A percentile compares a stretch with the other conserved stretches of the same genome.
Conservation (phyloP, 345 rosid genomes). For the Populus ilicifolia region DNA sequence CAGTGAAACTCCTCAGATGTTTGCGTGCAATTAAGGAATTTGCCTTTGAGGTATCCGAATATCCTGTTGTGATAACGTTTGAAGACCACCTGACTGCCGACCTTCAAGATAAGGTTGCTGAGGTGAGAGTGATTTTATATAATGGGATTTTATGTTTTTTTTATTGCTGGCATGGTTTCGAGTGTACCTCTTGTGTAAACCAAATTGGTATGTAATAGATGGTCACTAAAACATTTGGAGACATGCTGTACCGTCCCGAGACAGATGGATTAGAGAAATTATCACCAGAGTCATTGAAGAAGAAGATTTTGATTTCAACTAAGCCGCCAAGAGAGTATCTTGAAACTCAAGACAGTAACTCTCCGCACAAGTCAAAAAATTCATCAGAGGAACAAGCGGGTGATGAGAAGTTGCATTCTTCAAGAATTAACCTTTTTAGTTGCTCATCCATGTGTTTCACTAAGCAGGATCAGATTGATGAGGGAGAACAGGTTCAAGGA, state of each 20-base stretch:
- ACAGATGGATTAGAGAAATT: slow-evolving; percentile 37
- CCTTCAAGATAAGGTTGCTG: slow-evolving; percentile 67
- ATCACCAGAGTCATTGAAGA: slow-evolving; percentile 63
- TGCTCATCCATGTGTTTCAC: neutral
- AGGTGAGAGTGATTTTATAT: slow-evolving; percentile 31
- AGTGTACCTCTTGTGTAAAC: neutral
- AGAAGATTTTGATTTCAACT: slow-evolving; percentile 68
- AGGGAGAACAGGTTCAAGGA: slow-evolving; percentile 7
- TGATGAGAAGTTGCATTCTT: slow-evolving; percentile 9
- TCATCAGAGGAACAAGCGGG: slow-evolving; percentile 9
- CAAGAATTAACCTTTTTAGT: slow-evolving; percentile 12
- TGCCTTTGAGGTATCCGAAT: slow-evolving; percentile 61
- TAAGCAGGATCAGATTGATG: slow-evolving; percentile 24
- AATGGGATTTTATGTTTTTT: neutral
- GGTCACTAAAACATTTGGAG: slow-evolving; percentile 48
- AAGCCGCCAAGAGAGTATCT: slow-evolving; percentile 78
- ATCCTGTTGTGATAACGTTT: slow-evolving; percentile 81
- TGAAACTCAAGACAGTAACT: slow-evolving; percentile 20
- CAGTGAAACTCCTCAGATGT: slow-evolving; percentile 58
- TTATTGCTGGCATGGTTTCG: neutral
- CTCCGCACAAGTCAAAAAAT: neutral
- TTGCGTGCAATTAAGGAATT: slow-evolving; percentile 51
- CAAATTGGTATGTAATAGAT: slow-evolving; percentile 35
- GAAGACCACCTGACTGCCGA: slow-evolving; percentile 63
- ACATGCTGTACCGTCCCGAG: slow-evolving; percentile 36